phyloP scores from a whole-genome alignment of 176 grass and related monocot genomes.

The Phragmites australis region DNA sequence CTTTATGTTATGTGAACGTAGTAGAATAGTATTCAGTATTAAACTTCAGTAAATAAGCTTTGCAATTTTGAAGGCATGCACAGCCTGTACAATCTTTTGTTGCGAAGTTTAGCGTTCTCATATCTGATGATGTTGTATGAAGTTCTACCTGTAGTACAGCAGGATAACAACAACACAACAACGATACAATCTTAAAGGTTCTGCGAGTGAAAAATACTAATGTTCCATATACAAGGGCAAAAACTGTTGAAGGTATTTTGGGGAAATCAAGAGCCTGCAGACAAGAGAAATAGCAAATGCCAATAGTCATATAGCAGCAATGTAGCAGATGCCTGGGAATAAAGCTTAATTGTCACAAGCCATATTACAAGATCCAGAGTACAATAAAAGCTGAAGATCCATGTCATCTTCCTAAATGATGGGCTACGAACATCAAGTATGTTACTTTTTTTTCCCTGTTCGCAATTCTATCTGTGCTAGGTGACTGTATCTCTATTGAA shows the following conservation, averaged over 20 bases:
- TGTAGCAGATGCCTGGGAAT: neutral
- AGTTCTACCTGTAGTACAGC: neutral
- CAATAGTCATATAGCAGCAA: neutral
- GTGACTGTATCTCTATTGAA: neutral
- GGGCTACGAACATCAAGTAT: neutral
- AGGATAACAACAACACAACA: neutral
- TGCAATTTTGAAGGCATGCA: neutral
- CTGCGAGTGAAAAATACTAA: neutral
- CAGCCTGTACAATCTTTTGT: neutral
- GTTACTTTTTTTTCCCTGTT: neutral
- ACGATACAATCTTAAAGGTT: neutral
- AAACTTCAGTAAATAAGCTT: neutral
- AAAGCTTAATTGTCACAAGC: neutral
- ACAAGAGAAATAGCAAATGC: neutral
- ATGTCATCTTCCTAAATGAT: neutral
- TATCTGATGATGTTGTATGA: neutral
- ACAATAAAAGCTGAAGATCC: neutral
- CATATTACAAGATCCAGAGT: slow-evolving; percentile 10
- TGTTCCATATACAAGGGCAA: neutral
- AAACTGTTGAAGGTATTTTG: neutral
- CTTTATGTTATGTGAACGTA: too few relatives aligned
- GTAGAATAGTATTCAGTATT: neutral
- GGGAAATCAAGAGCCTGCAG: neutral
- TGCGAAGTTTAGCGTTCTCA: neutral
- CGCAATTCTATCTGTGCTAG: neutral